These are phyloP conservation scores for Salix purpurea DNA, from an alignment of 345 rosid species.

Conservation along the genomic window DNA sequence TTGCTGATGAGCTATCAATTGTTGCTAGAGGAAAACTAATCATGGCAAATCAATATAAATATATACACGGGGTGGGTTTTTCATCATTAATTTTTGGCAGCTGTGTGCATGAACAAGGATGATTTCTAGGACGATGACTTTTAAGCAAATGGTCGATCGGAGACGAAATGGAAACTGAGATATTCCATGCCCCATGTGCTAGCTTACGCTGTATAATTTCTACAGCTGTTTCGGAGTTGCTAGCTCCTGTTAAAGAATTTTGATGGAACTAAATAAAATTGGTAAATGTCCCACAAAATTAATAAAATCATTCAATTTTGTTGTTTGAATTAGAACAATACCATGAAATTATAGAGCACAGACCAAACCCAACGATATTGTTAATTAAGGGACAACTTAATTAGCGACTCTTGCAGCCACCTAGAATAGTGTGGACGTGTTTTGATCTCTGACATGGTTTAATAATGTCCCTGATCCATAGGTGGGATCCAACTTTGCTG, in stretches of 20 bases:
- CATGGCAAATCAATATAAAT: no score
- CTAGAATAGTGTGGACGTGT: conserved; percentile 2
- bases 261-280: not conserved
- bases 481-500: no score
- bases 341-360: not conserved
- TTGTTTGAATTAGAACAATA: no score
- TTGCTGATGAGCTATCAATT: no score
- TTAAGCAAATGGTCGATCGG: not conserved
- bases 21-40: no score
- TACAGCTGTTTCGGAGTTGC: not conserved
- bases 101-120: not conserved
- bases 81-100: not conserved
- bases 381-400: not conserved
- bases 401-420: not conserved
- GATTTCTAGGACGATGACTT: not conserved
- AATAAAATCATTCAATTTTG: not conserved
- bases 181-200: not conserved
- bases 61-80: not conserved
- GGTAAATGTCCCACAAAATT: not conserved
- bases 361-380: no score
- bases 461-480: no score
- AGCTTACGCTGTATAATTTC: not conserved
- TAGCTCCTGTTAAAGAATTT: not conserved
- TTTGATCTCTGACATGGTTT: no score
- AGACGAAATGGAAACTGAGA: not conserved